Evolutionary conservation across 495 filamentous ascomycete genomes (phyloP), one percentile per base, ranked within the genome.

Genomic region (Penicillium canescens): DNA sequence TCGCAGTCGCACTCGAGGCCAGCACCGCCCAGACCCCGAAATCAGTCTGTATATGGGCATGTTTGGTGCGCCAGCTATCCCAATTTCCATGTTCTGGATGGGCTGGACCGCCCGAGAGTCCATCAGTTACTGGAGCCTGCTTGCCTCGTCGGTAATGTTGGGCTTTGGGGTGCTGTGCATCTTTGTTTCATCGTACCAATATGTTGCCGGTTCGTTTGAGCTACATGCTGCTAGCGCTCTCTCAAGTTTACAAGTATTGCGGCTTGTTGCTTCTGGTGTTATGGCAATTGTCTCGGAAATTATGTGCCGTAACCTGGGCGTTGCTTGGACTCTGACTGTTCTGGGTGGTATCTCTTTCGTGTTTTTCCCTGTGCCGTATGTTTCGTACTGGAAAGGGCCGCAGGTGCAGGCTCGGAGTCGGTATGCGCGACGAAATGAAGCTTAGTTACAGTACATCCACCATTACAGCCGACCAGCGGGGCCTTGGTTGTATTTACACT

Each of bases 51-150:
- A 77, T 76, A 77, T 73, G 41, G 76, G 70, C 14, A 83, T 86
- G 64, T 65, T 83, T 16, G 80, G 75, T 0, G 78, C 76, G 0
- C 73, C 78, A 0, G 58, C 73, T 0, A 65, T 87, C 7, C 78
- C 83, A 0, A 66, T 80, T 33, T 65, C 62, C n/a, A 59, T 86
- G 3, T 82, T 85, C 60, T 85, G 82, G 81, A 76, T 85, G 67
- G 82, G 74, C 2, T 81, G 81, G 80, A 78, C 73, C 1, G 68
- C 70, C 42, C 70, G 75, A 38, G 54, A 64, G 0, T 55, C 40
- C 4, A 78, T 86, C 35, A 76, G 75, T 0, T 68, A 71, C 43
- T 82, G 79, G 77, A 73, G 71, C 18, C 73, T 70, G 3, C 63
- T 81, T 0, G 52, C 52, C 0, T 71, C 73, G 0, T 68, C 65